Evolutionary conservation across 163 green algal species (phyloP).

Genomic region (Chlamydomonas reinhardtii): DNA sequence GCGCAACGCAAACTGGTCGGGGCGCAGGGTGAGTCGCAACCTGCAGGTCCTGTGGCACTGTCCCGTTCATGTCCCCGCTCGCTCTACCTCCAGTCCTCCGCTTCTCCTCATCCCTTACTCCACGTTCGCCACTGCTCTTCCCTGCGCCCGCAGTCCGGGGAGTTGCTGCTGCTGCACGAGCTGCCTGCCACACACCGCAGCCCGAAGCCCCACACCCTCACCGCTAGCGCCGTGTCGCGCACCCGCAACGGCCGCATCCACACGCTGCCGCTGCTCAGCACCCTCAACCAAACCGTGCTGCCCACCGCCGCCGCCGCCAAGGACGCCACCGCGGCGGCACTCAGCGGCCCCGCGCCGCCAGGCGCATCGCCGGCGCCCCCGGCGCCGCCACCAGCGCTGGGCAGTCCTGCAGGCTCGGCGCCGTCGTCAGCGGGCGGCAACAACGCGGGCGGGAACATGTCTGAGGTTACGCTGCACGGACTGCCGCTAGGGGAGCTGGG

Average conservation of each 20-base stretch:
- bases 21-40: too few relatives aligned
- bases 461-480: slow-evolving; percentile 17
- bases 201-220: neutral
- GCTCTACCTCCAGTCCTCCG: too few relatives aligned
- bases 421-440: neutral
- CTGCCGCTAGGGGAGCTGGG: slow-evolving; percentile 25
- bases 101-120: too few relatives aligned
- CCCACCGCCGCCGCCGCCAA: neutral
- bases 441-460: neutral
- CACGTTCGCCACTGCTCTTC: too few relatives aligned
- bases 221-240: neutral
- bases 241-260: slow-evolving; percentile 15
- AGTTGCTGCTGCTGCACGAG: slow-evolving; percentile 45
- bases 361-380: neutral
- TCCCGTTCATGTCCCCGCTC: too few relatives aligned
- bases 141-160: neutral
- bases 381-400: neutral
- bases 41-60: too few relatives aligned
- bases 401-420: neutral
- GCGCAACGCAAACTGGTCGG: too few relatives aligned
- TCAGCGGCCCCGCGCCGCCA: neutral
- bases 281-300: neutral
- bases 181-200: neutral
- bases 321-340: neutral
- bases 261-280: slow-evolving; percentile 26